Evolutionary conservation across 2,329 filamentous ascomycete species (phyloP).

Genomic region (Coniosporium tulheliwenetii): DNA sequence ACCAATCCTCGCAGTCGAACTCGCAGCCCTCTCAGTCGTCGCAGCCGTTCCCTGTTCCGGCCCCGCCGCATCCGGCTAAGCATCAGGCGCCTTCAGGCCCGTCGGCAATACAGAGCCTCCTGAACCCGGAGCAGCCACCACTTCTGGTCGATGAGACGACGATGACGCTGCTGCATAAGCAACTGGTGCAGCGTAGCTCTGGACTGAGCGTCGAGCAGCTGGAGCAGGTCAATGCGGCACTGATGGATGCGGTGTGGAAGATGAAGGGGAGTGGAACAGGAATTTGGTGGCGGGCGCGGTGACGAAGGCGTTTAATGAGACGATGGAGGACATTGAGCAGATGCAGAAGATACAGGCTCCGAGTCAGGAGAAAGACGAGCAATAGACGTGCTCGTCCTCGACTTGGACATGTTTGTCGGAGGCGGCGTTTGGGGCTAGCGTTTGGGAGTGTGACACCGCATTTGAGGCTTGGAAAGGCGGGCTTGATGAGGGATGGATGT

Average conservation of each 20-base stretch:
- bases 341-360: constrained; percentile 27
- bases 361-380: constrained; percentile 17
- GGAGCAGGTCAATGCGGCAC: constrained; percentile 76
- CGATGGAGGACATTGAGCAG: constrained; percentile 51
- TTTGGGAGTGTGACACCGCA: too few species aligned
- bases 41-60: constrained; percentile 12
- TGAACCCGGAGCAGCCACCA: too few species aligned
- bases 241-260: constrained; percentile 86
- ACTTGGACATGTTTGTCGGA: too few species aligned
- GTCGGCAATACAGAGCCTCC: too few species aligned
- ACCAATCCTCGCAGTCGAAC: constrained; percentile 21
- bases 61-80: constrained; percentile 4
- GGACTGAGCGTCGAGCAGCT: constrained; percentile 84
- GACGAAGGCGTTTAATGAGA: constrained; percentile 57
- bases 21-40: constrained; percentile 22
- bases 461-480: too few species aligned
- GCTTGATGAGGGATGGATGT: too few species aligned
- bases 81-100: too few species aligned
- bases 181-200: constrained; percentile 51
- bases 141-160: constrained; percentile 9
- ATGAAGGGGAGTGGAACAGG: constrained; percentile 69
- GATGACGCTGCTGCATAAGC: constrained; percentile 34
- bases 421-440: too few species aligned
- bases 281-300: constrained; percentile 52
- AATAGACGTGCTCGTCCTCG: too few species aligned